phyloP scores from a whole-genome alignment of 2,329 filamentous ascomycete species.

The Metarhizium brunneum region DNA sequence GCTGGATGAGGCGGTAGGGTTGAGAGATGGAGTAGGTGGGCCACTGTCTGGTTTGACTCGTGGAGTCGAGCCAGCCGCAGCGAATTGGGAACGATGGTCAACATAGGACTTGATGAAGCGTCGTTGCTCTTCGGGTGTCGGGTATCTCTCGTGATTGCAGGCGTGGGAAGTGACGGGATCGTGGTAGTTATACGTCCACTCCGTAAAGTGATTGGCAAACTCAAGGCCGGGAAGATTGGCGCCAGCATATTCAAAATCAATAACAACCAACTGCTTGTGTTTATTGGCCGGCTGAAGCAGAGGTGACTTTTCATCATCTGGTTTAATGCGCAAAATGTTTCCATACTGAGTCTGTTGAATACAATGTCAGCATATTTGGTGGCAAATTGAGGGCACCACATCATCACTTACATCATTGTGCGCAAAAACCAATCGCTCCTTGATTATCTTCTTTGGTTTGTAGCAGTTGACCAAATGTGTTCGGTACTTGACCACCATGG shows the following conservation, averaged over 20 bases:
- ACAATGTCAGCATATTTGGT: not conserved
- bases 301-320: conserved; percentile 68
- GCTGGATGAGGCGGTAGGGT: conserved; percentile 31
- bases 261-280: conserved; percentile 93
- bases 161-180: conserved; percentile 54
- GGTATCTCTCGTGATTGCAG: conserved; percentile 64
- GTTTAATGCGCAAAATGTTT: conserved; percentile 73
- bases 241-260: conserved; percentile 95
- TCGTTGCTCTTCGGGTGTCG: conserved; percentile 68
- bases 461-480: conserved; percentile 64
- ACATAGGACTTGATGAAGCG: conserved; percentile 84
- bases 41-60: conserved; percentile 36
- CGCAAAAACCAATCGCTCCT: conserved; percentile 78
- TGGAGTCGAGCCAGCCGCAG: conserved; percentile 41
- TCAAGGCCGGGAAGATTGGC: conserved; percentile 81
- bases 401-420: conserved; percentile 75
- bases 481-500: conserved; percentile 68
- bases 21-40: conserved; percentile 25
- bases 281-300: conserved; percentile 82
- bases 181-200: conserved; percentile 99
- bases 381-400: too few relatives aligned
- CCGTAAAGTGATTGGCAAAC: conserved; percentile 96
- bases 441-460: conserved; percentile 56
- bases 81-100: conserved; percentile 64
- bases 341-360: conserved; percentile 80